phyloP scores from a whole-genome alignment of 768 basidiomycete species.

The Sarcodon sp. region DNA sequence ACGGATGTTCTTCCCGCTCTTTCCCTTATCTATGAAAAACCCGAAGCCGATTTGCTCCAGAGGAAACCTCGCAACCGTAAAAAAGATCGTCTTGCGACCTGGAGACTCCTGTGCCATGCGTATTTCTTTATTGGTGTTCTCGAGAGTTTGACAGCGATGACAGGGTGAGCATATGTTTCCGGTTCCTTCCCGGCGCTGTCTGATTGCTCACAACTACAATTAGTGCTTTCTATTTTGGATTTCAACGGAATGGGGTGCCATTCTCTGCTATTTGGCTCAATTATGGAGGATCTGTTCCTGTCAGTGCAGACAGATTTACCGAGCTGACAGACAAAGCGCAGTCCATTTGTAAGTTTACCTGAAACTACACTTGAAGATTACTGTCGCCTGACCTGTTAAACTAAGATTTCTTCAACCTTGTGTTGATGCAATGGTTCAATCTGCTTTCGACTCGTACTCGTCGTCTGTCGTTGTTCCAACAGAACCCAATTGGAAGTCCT shows the following conservation, averaged over 20 bases:
- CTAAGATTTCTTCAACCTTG: slow-evolving; percentile 28
- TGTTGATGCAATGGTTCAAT: slow-evolving; percentile 52
- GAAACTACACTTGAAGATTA: too few relatives aligned
- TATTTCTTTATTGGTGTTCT: slow-evolving; percentile 42
- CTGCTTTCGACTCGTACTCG: slow-evolving; percentile 44
- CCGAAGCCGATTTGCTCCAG: slow-evolving; percentile 44
- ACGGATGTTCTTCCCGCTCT: slow-evolving; percentile 46
- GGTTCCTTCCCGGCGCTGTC: background rate
- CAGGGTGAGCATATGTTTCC: slow-evolving; percentile 24
- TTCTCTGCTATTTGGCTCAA: slow-evolving; percentile 33
- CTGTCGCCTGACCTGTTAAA: too few relatives aligned
- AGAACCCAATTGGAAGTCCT: slow-evolving; percentile 23
- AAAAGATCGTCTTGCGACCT: slow-evolving; percentile 41
- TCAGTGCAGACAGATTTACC: slow-evolving; percentile 21
- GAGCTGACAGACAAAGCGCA: slow-evolving; percentile 34
- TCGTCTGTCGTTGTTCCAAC: slow-evolving; percentile 39
- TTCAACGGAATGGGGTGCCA: slow-evolving; percentile 31
- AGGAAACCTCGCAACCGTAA: slow-evolving; percentile 43
- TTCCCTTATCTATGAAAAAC: slow-evolving; percentile 42
- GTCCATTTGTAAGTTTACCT: slow-evolving; percentile 20
- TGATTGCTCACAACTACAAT: background rate
- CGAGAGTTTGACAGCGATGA: slow-evolving; percentile 33
- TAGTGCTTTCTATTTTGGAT: slow-evolving; percentile 26
- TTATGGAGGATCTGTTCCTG: slow-evolving; percentile 23
- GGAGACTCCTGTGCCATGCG: slow-evolving; percentile 40